phyloP scores from a whole-genome alignment of 2,329 filamentous ascomycete species.

The Trichoderma koningiopsis region DNA sequence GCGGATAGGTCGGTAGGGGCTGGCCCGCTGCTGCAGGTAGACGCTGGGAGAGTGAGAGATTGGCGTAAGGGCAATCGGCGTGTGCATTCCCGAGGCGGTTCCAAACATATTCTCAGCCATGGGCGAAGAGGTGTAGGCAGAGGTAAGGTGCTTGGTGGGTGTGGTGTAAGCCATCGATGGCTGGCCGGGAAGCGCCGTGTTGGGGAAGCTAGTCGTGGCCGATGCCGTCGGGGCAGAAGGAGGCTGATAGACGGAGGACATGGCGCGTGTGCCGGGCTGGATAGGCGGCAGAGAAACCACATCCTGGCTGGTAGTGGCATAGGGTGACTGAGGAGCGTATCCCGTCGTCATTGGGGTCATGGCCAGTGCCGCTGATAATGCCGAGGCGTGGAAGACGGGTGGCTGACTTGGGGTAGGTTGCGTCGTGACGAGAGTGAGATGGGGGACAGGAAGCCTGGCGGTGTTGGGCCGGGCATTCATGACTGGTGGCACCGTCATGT shows the following conservation, averaged over 20 bases:
- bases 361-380: not conserved
- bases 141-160: slow-evolving; percentile 53
- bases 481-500: slow-evolving; percentile 26
- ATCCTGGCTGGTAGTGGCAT: slow-evolving; percentile 35
- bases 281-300: slow-evolving; percentile 64
- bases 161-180: slow-evolving; percentile 49
- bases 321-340: slow-evolving; percentile 47
- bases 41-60: slow-evolving; percentile 82
- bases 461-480: slow-evolving; percentile 33
- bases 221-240: slow-evolving; percentile 31
- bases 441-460: slow-evolving; percentile 66
- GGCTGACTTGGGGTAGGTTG: slow-evolving; percentile 32
- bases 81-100: slow-evolving; percentile 55
- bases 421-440: slow-evolving; percentile 65
- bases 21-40: slow-evolving; percentile 84
- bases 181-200: slow-evolving; percentile 32
- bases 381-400: slow-evolving; percentile 36
- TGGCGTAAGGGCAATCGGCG: slow-evolving; percentile 61
- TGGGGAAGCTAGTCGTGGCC: slow-evolving; percentile 33
- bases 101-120: slow-evolving; percentile 61
- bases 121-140: slow-evolving; percentile 62
- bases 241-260: slow-evolving; percentile 73
- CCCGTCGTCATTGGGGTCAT: slow-evolving; percentile 34
- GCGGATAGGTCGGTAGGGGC: slow-evolving; percentile 89
- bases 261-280: slow-evolving; percentile 64